These are phyloP conservation scores for Neoscytalidium dimidiatum DNA, from an alignment of 2,329 filamentous ascomycete genomes.

Conservation along the genomic window DNA sequence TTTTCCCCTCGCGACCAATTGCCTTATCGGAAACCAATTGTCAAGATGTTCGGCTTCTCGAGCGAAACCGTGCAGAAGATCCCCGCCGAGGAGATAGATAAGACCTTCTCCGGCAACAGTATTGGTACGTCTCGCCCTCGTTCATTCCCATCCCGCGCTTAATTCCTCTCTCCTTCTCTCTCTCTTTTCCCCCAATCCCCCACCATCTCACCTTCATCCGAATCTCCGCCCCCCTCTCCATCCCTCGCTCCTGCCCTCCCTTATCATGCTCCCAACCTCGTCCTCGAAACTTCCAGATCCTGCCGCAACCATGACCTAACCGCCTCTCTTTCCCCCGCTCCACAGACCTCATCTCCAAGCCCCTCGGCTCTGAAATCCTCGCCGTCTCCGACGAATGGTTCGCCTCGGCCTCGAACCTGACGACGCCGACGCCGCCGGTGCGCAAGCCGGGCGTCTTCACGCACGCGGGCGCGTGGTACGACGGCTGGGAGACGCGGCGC, in stretches of 20 bases:
- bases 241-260: neutral
- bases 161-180: neutral
- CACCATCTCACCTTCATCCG: neutral
- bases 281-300: no score
- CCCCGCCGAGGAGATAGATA: conserved; percentile 5
- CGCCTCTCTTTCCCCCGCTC: neutral
- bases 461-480: conserved; percentile 64
- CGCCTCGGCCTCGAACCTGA: conserved; percentile 60
- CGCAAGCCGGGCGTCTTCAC: conserved; percentile 60
- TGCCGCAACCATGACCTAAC: neutral
- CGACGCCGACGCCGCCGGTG: conserved; percentile 57
- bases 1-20: neutral
- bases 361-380: conserved; percentile 55
- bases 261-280: neutral
- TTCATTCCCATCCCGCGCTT: neutral
- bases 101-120: conserved; percentile 16
- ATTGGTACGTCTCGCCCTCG: neutral
- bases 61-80: conserved; percentile 4
- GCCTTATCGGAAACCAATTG: neutral
- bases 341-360: conserved; percentile 55
- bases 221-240: neutral
- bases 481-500: conserved; percentile 65
- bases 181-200: neutral
- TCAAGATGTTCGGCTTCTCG: conserved; percentile 16
- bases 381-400: conserved; percentile 64